These are phyloP conservation scores for Annulohypoxylon maeteangense DNA, from an alignment of 495 filamentous ascomycete genomes.

Conservation along the genomic window DNA sequence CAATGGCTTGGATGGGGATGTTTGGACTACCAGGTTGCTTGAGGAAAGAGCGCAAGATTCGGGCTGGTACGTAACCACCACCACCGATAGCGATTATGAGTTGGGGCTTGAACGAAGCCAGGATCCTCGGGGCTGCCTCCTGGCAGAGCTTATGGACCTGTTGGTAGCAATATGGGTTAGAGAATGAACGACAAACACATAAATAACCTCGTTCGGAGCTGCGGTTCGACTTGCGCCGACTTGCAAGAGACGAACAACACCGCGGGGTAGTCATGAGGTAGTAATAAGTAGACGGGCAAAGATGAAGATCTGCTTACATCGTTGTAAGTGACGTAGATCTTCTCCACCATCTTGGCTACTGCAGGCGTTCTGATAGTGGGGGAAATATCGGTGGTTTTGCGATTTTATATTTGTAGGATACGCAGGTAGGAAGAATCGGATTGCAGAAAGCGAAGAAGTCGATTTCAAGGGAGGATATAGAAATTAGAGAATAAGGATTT, in stretches of 20 bases:
- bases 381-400: slow-evolving; percentile 6
- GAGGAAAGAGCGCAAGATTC: slow-evolving; percentile 97
- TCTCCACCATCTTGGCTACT: slow-evolving; percentile 75
- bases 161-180: slow-evolving; percentile 30
- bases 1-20: slow-evolving; percentile 99
- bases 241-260: slow-evolving; percentile 1
- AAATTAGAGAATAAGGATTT: slow-evolving; percentile 17
- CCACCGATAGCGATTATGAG: slow-evolving; percentile 99
- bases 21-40: slow-evolving; percentile 88
- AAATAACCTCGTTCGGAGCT: neutral
- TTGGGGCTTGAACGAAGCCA: slow-evolving; percentile 85
- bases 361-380: slow-evolving; percentile 16
- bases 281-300: slow-evolving; percentile 6
- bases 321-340: slow-evolving; percentile 95
- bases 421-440: neutral
- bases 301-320: slow-evolving; percentile 68
- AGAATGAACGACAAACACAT: slow-evolving; percentile 5
- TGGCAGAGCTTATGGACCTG: slow-evolving; percentile 98
- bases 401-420: slow-evolving; percentile 1
- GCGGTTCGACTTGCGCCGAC: slow-evolving; percentile 10
- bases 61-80: slow-evolving; percentile 95
- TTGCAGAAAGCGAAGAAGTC: slow-evolving; percentile 1
- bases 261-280: slow-evolving; percentile 25
- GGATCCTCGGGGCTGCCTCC: slow-evolving; percentile 78
- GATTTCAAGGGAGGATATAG: neutral